Percentiles rank a stretch among this genome's conserved stretches.
These are phyloP conservation scores for Paragyromitra xinjiangensis DNA, from an alignment of 495 filamentous ascomycete species.

Conservation along the genomic window DNA sequence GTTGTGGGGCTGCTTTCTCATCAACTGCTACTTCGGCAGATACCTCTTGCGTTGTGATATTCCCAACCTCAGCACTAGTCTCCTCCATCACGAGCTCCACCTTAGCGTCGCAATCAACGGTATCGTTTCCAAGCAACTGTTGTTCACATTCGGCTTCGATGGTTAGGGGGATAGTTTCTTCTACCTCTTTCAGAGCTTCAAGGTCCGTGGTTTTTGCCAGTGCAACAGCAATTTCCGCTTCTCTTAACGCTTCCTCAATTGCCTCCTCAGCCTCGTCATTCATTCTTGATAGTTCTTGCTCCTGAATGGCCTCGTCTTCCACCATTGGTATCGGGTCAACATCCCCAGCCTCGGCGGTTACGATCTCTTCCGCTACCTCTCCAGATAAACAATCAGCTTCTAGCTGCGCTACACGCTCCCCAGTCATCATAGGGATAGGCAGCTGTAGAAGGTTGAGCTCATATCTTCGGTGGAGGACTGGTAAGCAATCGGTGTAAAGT, in stretches of 20 bases:
- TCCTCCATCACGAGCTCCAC: slow-evolving; percentile 5
- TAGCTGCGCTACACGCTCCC: slow-evolving; percentile 29
- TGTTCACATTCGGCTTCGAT: slow-evolving; percentile 1
- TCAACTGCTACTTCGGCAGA: neutral
- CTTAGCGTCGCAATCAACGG: neutral
- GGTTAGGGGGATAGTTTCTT: neutral
- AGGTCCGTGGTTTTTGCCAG: slow-evolving; percentile 14
- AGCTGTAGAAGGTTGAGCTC: slow-evolving; percentile 61
- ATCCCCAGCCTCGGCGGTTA: slow-evolving; percentile 1
- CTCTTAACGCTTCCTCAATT: slow-evolving; percentile 25
- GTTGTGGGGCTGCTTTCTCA: slow-evolving; percentile 11
- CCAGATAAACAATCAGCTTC: slow-evolving; percentile 8
- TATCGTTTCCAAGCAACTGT: neutral
- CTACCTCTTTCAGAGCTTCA: slow-evolving; percentile 15
- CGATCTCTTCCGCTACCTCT: slow-evolving; percentile 22
- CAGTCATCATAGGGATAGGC: slow-evolving; percentile 21
- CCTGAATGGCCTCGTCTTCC: slow-evolving; percentile 2
- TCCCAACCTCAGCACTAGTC: neutral
- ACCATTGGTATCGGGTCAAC: neutral
- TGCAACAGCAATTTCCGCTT: slow-evolving; percentile 27
- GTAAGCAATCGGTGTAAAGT: slow-evolving; percentile 66
- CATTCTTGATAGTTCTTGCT: slow-evolving; percentile 11
- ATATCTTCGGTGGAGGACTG: slow-evolving; percentile 63
- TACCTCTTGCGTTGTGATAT: slow-evolving; percentile 1
- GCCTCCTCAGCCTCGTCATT: slow-evolving; percentile 34